These are phyloP conservation scores for Boletales sp. DNA, from an alignment of 768 basidiomycete species.

Conservation along the genomic window DNA sequence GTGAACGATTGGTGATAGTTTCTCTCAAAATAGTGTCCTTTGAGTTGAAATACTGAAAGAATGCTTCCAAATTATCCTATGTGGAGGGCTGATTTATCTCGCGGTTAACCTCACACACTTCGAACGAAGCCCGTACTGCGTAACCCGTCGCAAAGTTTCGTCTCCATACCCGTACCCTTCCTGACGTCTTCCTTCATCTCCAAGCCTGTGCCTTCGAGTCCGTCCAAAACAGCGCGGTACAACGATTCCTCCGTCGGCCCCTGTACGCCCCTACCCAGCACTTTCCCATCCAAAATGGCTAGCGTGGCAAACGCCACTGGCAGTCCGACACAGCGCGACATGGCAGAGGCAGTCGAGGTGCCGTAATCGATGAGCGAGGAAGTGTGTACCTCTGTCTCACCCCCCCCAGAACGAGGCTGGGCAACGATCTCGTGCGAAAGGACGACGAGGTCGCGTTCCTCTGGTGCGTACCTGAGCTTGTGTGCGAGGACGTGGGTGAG, in stretches of 20 bases:
- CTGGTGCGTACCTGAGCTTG: conserved; percentile 61
- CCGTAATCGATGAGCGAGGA: conserved; percentile 68
- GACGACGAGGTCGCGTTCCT: conserved; percentile 84
- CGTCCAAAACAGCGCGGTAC: conserved; percentile 58
- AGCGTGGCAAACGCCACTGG: conserved; percentile 84
- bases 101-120: background rate
- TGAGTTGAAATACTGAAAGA: background rate
- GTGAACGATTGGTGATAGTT: background rate
- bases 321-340: conserved; percentile 88
- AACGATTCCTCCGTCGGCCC: conserved; percentile 63
- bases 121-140: conserved; percentile 2
- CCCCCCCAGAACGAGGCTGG: conserved; percentile 2
- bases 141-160: conserved; percentile 25
- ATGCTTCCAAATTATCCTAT: background rate
- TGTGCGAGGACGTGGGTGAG: conserved; percentile 70
- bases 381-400: conserved; percentile 52
- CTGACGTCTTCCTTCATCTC: conserved; percentile 37
- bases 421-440: conserved; percentile 81
- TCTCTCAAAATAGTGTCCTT: background rate
- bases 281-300: conserved; percentile 60
- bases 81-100: no score
- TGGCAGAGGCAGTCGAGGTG: conserved; percentile 59
- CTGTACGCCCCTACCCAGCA: conserved; percentile 54
- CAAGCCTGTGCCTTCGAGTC: conserved; percentile 49
- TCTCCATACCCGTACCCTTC: conserved; percentile 47